Evolutionary conservation across 2,329 filamentous ascomycete genomes (phyloP).

Genomic region (Penicillium sp.): DNA sequence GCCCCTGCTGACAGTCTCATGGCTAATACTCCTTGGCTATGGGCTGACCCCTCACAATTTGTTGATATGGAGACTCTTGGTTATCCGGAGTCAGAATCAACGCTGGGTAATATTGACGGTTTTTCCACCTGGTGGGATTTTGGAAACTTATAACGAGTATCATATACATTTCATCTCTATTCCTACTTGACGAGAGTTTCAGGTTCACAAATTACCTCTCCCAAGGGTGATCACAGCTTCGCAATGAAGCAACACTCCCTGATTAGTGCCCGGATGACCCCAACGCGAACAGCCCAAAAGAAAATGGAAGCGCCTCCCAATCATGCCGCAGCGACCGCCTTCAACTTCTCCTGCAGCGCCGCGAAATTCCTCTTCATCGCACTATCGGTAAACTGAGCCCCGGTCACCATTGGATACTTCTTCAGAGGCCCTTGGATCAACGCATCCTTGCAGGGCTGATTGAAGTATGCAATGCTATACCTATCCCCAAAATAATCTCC

Average conservation of each 20-base stretch:
- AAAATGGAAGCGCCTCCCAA: not conserved
- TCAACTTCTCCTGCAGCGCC: slow-evolving; percentile 52
- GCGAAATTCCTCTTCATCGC: slow-evolving; percentile 60
- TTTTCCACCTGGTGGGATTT: slow-evolving; percentile 39
- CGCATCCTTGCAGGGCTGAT: slow-evolving; percentile 61
- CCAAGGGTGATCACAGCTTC: not conserved
- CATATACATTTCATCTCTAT: slow-evolving; percentile 23
- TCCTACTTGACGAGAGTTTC: slow-evolving; percentile 12
- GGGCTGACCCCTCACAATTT: slow-evolving; percentile 34
- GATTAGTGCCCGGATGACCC: slow-evolving; percentile 13
- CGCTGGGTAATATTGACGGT: slow-evolving; percentile 31
- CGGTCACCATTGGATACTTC: slow-evolving; percentile 63
- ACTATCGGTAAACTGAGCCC: slow-evolving; percentile 59
- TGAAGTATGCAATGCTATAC: slow-evolving; percentile 67
- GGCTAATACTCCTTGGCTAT: slow-evolving; percentile 38
- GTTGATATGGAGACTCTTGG: slow-evolving; percentile 33
- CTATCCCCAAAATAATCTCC: slow-evolving; percentile 59
- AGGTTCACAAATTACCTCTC: slow-evolving; percentile 3
- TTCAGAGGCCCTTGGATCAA: slow-evolving; percentile 61
- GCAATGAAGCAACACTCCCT: not conserved
- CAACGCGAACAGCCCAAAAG: slow-evolving; percentile 12
- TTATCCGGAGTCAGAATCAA: slow-evolving; percentile 28
- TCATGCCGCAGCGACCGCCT: slow-evolving; percentile 20
- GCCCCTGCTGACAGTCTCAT: slow-evolving; percentile 36
- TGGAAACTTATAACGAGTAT: slow-evolving; percentile 32